phyloP scores from a whole-genome alignment of 768 basidiomycete species.

The Leccinum aurantiacum region DNA sequence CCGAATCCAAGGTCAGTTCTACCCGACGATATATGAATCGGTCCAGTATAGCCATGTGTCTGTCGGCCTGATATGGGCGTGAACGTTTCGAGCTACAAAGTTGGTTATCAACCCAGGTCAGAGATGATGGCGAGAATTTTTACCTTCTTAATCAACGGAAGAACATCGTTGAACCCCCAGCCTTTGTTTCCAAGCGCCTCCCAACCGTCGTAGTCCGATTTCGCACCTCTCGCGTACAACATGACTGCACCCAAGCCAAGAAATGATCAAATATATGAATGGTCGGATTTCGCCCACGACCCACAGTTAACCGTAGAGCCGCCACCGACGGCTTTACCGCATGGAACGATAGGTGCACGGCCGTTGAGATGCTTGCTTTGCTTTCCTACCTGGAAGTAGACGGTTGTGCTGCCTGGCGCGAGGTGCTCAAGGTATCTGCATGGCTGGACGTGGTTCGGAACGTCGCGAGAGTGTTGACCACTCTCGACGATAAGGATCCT shows the following conservation, averaged over 20 bases:
- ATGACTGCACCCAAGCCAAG: constrained; percentile 27
- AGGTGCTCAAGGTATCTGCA: constrained; percentile 49
- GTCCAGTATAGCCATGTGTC: constrained; percentile 38
- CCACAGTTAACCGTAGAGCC: constrained; percentile 63
- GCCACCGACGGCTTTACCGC: constrained; percentile 58
- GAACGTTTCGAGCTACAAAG: constrained; percentile 47
- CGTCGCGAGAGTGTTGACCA: constrained; percentile 50
- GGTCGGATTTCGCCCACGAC: constrained; percentile 4
- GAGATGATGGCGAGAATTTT: not conserved
- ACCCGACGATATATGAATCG: constrained; percentile 22
- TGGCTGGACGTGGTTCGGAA: constrained; percentile 51
- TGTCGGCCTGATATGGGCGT: constrained; percentile 30
- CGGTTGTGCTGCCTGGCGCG: constrained; percentile 38
- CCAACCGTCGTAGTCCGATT: constrained; percentile 70
- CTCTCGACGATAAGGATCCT: constrained; percentile 63
- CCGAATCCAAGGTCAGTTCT: constrained; percentile 16
- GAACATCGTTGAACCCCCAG: constrained; percentile 57
- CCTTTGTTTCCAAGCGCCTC: constrained; percentile 48
- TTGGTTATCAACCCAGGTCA: constrained; percentile 37
- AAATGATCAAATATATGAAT: not conserved
- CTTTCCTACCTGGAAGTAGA: constrained; percentile 41
- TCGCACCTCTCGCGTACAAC: constrained; percentile 56
- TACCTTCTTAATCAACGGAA: constrained; percentile 61
- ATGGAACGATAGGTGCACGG: constrained; percentile 44
- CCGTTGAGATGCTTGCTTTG: constrained; percentile 45